phyloP scores from a whole-genome alignment of 768 basidiomycete species.

The Leccinum imitatum region DNA sequence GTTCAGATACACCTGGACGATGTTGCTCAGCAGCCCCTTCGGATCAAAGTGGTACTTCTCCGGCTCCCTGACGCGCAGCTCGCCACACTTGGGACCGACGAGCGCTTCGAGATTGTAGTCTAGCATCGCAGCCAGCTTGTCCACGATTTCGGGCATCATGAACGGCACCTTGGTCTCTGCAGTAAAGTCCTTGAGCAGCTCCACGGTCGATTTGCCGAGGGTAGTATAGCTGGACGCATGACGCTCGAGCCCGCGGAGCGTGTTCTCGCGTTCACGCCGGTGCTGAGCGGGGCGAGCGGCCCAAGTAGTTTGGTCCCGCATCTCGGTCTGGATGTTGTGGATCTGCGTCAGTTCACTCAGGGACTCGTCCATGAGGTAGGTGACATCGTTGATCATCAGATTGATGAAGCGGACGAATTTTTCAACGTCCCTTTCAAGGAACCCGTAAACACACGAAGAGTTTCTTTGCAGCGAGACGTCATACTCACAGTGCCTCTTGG shows the following conservation, averaged over 20 bases:
- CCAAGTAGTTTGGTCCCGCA: slow-evolving; percentile 76
- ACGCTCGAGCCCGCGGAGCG: slow-evolving; percentile 77
- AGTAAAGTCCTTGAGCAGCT: slow-evolving; percentile 87
- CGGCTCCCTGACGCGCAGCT: slow-evolving; percentile 80
- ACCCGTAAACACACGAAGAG: slow-evolving; percentile 3
- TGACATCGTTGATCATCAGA: slow-evolving; percentile 98
- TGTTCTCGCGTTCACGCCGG: slow-evolving; percentile 79
- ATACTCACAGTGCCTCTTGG: slow-evolving; percentile 67
- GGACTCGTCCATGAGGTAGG: slow-evolving; percentile 96
- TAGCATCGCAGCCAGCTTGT: slow-evolving; percentile 93
- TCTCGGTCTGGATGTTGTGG: slow-evolving; percentile 80
- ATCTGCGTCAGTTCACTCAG: slow-evolving; percentile 87
- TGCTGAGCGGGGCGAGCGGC: slow-evolving; percentile 61
- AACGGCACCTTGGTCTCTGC: slow-evolving; percentile 90
- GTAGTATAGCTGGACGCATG: slow-evolving; percentile 85
- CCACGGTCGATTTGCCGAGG: slow-evolving; percentile 86
- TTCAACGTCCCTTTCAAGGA: slow-evolving; percentile 66
- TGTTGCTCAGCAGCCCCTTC: slow-evolving; percentile 74
- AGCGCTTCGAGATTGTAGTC: slow-evolving; percentile 91
- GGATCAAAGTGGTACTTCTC: slow-evolving; percentile 92
- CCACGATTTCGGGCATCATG: slow-evolving; percentile 95
- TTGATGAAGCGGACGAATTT: slow-evolving; percentile 96
- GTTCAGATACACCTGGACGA: slow-evolving; percentile 89
- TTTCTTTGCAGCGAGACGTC: neutral
- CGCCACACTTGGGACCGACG: slow-evolving; percentile 84